Evolutionary conservation across 2,329 filamentous ascomycete species (phyloP).

Genomic region (Talaromyces rugulosus): DNA sequence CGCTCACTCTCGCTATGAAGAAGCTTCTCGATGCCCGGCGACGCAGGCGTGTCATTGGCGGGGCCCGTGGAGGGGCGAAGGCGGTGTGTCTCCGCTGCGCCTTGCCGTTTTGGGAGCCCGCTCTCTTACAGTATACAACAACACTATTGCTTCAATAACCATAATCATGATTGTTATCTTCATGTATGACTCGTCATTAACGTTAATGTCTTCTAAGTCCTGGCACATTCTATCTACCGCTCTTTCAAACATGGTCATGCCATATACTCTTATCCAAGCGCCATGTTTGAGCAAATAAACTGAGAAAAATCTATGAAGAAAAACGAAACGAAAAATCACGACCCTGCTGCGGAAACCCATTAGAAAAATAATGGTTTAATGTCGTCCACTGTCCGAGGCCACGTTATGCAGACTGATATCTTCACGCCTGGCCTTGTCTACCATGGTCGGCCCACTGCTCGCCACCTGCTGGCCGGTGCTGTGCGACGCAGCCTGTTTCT

Average conservation of each 20-base stretch:
- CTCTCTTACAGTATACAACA: not conserved
- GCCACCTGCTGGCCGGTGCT: not conserved
- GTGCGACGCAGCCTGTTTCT: not conserved
- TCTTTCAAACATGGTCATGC: not conserved
- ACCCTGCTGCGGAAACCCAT: not conserved
- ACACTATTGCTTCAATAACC: too few relatives aligned
- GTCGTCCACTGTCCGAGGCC: conserved; percentile 2
- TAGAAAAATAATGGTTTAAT: not conserved
- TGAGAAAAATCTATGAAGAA: not conserved
- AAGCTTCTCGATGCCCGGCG: conserved; percentile 10
- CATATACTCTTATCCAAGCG: not conserved
- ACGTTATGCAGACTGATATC: conserved; percentile 13
- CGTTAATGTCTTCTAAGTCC: not conserved
- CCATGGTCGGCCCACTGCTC: conserved; percentile 5
- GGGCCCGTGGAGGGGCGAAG: conserved; percentile 10
- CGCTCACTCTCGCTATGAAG: not conserved
- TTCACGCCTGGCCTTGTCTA: conserved; percentile 9
- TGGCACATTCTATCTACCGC: not conserved
- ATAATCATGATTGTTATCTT: too few relatives aligned
- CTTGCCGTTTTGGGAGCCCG: conserved; percentile 6
- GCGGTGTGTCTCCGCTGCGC: conserved; percentile 4
- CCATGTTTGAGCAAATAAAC: not conserved
- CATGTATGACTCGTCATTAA: not conserved
- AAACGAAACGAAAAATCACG: not conserved
- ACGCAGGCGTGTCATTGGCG: conserved; percentile 5